These are phyloP conservation scores for Bifiguratus adelaidae DNA, from an alignment of 192 early-diverging fungal genomes.

Conservation along the genomic window DNA sequence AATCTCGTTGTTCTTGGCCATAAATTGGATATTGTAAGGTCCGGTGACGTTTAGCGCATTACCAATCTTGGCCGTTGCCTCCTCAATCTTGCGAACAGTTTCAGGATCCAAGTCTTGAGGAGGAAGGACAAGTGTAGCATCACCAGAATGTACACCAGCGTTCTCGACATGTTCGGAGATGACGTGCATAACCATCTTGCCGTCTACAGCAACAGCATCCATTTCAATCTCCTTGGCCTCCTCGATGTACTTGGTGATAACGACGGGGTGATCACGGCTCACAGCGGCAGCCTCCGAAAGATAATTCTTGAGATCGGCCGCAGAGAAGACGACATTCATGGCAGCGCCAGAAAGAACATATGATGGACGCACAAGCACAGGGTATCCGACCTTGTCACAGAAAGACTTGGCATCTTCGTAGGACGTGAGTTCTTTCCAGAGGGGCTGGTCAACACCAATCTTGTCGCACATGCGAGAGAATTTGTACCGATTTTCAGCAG, in stretches of 20 bases:
- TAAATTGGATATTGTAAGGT: constrained; percentile 98
- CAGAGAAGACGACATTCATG: constrained; percentile 92
- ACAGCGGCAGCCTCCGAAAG: constrained; percentile 85
- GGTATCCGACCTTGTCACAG: constrained; percentile 83
- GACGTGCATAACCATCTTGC: constrained; percentile 89
- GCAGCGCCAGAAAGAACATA: constrained; percentile 99
- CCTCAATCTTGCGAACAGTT: constrained; percentile 88
- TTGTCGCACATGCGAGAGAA: constrained; percentile 95
- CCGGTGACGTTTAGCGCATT: constrained; percentile 94
- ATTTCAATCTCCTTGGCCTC: constrained; percentile 98
- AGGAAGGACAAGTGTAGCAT: constrained; percentile 91
- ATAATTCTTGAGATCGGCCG: constrained; percentile 74
- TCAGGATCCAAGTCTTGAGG: constrained; percentile 93
- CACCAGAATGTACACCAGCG: constrained; percentile 97
- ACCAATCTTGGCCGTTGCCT: constrained; percentile 85
- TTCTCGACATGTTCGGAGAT: constrained; percentile 99
- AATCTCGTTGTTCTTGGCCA: constrained; percentile 99
- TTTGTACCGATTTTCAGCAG: constrained; percentile 95
- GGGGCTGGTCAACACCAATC: constrained; percentile 94
- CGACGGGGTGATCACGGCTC: constrained; percentile 90
- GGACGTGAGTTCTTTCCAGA: constrained; percentile 92
- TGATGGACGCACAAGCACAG: constrained; percentile 94
- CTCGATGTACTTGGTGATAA: constrained; percentile 97
- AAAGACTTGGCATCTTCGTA: constrained; percentile 78
- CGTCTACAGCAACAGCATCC: constrained; percentile 93